Conservation (phyloP, 2,329 filamentous ascomycete species). For the Colletotrichum musae region DNA sequence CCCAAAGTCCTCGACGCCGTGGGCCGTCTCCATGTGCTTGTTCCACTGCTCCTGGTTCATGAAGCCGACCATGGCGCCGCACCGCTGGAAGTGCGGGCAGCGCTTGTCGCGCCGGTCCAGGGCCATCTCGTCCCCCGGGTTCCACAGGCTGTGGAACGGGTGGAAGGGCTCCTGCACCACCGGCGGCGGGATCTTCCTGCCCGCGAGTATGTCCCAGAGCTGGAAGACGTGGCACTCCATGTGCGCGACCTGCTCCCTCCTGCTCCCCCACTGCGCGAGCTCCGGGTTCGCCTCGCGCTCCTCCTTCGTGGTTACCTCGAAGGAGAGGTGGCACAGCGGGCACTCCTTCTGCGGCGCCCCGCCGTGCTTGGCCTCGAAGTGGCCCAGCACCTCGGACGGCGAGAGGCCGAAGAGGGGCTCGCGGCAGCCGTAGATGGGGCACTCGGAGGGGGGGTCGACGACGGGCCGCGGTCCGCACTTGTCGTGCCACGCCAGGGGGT, state of each 20-base stretch:
- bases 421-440: conserved; percentile 23
- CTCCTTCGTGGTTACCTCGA: conserved; percentile 19
- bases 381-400: conserved; percentile 35
- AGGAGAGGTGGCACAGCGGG: conserved; percentile 38
- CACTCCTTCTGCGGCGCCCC: conserved; percentile 29
- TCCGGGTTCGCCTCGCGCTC: conserved; percentile 1
- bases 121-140: conserved; percentile 31
- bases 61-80: conserved; percentile 42
- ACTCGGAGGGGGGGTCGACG: conserved; percentile 37
- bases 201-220: conserved; percentile 37
- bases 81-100: conserved; percentile 40
- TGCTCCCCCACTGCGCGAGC: conserved; percentile 7
- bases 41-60: conserved; percentile 41
- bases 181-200: not conserved
- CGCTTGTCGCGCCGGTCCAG: conserved; percentile 41
- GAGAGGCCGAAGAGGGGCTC: conserved; percentile 37
- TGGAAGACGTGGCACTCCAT: conserved; percentile 43
- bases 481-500: conserved; percentile 38
- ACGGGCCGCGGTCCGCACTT: conserved; percentile 20
- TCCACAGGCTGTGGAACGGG: conserved; percentile 37
- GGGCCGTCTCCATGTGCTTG: conserved; percentile 33
- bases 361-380: conserved; percentile 38
- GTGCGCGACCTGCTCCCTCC: conserved; percentile 33
- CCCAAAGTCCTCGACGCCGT: conserved; percentile 32
- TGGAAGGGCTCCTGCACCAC: conserved; percentile 30